Evolutionary conservation across 306 rosid genomes (phyloP), one percentile per base, ranked within the genome.

Genomic region (Castanea mollissima): DNA sequence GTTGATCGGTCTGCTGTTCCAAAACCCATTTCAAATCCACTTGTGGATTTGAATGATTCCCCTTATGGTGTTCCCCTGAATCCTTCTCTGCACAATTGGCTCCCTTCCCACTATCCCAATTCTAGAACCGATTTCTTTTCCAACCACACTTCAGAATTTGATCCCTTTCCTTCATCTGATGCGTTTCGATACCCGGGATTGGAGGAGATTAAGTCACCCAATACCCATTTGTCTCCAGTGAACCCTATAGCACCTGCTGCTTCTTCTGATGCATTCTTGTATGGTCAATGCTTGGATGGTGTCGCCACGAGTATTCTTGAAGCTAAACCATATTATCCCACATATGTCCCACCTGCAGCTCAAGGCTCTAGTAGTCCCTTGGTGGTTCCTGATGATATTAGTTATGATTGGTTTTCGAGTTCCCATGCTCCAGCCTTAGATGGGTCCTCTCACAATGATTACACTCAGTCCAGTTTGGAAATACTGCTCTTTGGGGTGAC

Each of bases 21-120:
- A 3, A 74, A 44, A 32, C 89, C 89, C 11, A 56, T 51, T 51
- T 79, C 88, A 1, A 69, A 74, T 78, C 91, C 90, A 5, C 79
- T 80, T 51, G 55, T 78, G 29, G 93, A 88, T 85, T 82, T 83
- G 82, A 69, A 85, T 16, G 89, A 91, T 76, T 78, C 85, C 64
- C 27, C 89, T n/a, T 86, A 76, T 77, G 75, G 81, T 35, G 67
- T 73, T 67, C 75, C 92, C 27, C 12, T 72, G 54, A 84, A 38
- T 78, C 76, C 77, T 78, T 80, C 87, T 56, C 82, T 74, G 75
- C 81, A 82, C 83, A 77, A 77, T 76, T 86, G 87, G 89, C 74
- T 77, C 57, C 83, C 88, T 70, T 25, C 87, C 34, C 75, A 19
- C 54, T 9, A 81, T 12, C 79, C 79, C 51, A 8, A 84, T 59